These are phyloP conservation scores for Onygenales sp. DNA, from an alignment of 2,329 filamentous ascomycete species.

Conservation along the genomic window DNA sequence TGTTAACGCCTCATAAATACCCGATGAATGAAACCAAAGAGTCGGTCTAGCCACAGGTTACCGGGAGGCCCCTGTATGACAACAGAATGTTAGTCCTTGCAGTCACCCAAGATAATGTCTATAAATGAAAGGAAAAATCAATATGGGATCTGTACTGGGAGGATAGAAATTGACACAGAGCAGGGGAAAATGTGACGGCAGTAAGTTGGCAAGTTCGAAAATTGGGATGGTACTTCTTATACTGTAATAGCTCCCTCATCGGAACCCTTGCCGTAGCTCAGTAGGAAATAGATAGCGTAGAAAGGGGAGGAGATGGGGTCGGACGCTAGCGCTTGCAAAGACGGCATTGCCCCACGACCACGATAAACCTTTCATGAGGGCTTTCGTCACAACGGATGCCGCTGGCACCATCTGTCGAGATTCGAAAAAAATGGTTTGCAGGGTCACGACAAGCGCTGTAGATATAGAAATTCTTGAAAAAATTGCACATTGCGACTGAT, in stretches of 20 bases:
- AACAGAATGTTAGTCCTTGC: not conserved
- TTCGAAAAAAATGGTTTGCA: slow-evolving; percentile 61
- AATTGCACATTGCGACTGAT: slow-evolving; percentile 42
- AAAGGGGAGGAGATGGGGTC: not conserved
- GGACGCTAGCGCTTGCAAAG: slow-evolving; percentile 33
- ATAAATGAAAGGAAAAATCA: not conserved
- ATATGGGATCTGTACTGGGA: not conserved
- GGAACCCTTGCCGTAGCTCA: not conserved
- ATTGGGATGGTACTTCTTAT: not conserved
- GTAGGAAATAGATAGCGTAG: not conserved
- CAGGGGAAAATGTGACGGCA: too few relatives aligned
- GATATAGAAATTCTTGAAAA: slow-evolving; percentile 68
- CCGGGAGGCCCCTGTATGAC: not conserved
- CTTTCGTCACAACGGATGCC: slow-evolving; percentile 51
- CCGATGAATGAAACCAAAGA: not conserved
- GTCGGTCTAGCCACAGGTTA: not conserved
- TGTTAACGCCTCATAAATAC: not conserved
- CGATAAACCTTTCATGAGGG: slow-evolving; percentile 66
- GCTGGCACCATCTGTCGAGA: slow-evolving; percentile 55
- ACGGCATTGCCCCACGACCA: slow-evolving; percentile 54
- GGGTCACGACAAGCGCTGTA: slow-evolving; percentile 63
- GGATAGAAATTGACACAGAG: not conserved
- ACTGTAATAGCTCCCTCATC: not conserved
- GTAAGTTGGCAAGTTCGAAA: not conserved
- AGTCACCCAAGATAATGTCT: not conserved